phyloP scores from a whole-genome alignment of 768 basidiomycete genomes.

The Porpolomopsis calyptriformis region DNA sequence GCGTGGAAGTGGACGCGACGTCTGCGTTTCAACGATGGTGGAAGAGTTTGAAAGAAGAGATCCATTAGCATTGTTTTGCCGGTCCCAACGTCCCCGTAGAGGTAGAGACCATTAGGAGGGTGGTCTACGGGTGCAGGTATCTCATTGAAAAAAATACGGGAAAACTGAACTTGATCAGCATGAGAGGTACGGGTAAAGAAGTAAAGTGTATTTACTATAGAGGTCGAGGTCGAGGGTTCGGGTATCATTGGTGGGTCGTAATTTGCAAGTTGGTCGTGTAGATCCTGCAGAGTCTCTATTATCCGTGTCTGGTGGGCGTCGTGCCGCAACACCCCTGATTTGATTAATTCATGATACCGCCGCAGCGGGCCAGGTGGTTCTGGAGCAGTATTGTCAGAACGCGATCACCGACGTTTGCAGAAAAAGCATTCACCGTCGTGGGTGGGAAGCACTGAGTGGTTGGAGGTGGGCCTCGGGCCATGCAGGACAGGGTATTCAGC shows the following conservation, averaged over 20 bases:
- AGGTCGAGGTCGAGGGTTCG: conserved; percentile 27
- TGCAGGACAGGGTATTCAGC: conserved; percentile 2
- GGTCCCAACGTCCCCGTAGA: conserved; percentile 94
- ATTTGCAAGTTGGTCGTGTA: conserved; percentile 58
- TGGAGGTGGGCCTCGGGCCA: not conserved
- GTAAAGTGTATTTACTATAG: conserved; percentile 24
- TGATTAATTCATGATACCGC: conserved; percentile 37
- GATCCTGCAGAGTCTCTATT: conserved; percentile 66
- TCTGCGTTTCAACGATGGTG: conserved; percentile 52
- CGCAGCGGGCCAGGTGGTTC: conserved; percentile 30
- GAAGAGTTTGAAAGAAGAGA: conserved; percentile 81
- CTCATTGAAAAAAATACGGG: conserved; percentile 36
- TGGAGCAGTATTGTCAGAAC: not conserved
- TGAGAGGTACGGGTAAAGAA: conserved; percentile 20
- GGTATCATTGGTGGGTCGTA: conserved; percentile 66
- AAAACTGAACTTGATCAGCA: conserved; percentile 27
- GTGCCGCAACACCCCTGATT: conserved; percentile 43
- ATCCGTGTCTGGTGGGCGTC: conserved; percentile 83
- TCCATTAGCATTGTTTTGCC: conserved; percentile 99
- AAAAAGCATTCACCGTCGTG: not conserved
- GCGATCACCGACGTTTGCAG: not conserved
- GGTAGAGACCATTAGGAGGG: conserved; percentile 81
- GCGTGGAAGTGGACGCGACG: conserved; percentile 95
- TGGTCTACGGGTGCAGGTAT: conserved; percentile 33
- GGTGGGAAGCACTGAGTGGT: not conserved